A percentile compares a stretch with the other conserved stretches of the same genome.
Conservation (phyloP, 2,329 filamentous ascomycete species). For the Aspergillus melleus region DNA sequence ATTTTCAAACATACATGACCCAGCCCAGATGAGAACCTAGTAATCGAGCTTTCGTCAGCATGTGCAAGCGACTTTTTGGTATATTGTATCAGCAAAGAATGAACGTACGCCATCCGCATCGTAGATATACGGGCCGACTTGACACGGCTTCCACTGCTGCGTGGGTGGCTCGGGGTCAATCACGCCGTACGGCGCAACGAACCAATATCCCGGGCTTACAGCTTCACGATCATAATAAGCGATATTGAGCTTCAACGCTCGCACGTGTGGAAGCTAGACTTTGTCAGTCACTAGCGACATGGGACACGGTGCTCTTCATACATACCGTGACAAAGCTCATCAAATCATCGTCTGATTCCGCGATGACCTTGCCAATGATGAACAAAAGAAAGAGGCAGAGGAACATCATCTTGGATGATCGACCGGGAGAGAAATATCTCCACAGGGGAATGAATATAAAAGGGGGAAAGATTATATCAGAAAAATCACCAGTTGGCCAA, state of each 20-base stretch:
- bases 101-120: conserved; percentile 46
- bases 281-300: background rate
- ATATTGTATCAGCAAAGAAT: background rate
- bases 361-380: conserved; percentile 22
- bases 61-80: background rate
- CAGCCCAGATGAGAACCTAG: conserved; percentile 47
- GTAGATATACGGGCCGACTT: conserved; percentile 52
- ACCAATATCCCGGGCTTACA: conserved; percentile 49
- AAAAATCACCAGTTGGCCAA: background rate
- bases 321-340: conserved; percentile 37
- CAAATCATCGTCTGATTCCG: conserved; percentile 31
- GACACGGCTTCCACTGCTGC: conserved; percentile 39
- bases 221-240: conserved; percentile 26
- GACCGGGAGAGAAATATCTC: conserved; percentile 28
- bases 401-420: conserved; percentile 31
- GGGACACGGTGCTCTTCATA: background rate
- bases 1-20: conserved; percentile 48
- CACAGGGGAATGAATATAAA: background rate
- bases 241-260: conserved; percentile 29
- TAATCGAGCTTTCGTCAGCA: conserved; percentile 9
- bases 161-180: conserved; percentile 25
- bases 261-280: conserved; percentile 25
- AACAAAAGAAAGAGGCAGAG: conserved; percentile 26
- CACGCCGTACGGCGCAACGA: conserved; percentile 47
- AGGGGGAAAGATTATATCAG: background rate